A percentile compares a stretch with the other conserved stretches of the same genome.
Evolutionary conservation across 768 basidiomycete species (phyloP).

Genomic region (Lactarius quietus): DNA sequence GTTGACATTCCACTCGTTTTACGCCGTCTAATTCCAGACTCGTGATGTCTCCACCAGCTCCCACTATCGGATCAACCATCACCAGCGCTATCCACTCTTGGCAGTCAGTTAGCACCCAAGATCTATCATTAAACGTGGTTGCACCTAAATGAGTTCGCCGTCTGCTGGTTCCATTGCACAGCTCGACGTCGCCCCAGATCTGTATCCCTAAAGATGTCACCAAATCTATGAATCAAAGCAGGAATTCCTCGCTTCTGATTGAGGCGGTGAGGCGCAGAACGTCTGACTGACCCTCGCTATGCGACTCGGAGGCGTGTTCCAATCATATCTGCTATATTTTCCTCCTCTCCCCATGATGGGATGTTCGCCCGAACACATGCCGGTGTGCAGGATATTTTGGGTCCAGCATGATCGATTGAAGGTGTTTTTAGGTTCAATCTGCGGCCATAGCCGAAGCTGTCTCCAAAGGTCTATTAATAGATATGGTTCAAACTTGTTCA

Average conservation of each 20-base stretch:
- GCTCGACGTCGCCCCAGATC: not conserved
- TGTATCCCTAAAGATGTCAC: not conserved
- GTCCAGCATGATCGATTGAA: too few relatives aligned
- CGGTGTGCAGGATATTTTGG: too few relatives aligned
- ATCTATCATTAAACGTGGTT: not conserved
- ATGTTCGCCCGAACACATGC: not conserved
- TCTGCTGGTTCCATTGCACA: not conserved
- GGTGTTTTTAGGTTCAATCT: not conserved
- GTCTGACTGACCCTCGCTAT: not conserved
- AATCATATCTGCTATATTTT: not conserved
- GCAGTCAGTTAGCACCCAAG: not conserved
- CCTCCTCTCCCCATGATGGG: too few relatives aligned
- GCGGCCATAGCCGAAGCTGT: too few relatives aligned
- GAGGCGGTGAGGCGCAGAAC: too few relatives aligned
- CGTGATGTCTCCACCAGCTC: not conserved
- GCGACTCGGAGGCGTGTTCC: not conserved
- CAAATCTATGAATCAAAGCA: not conserved
- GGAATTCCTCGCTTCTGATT: not conserved
- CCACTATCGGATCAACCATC: not conserved
- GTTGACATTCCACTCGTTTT: too few relatives aligned
- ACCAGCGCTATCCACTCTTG: not conserved
- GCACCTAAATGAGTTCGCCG: not conserved
- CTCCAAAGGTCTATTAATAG: too few relatives aligned
- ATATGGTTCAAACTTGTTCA: too few relatives aligned
- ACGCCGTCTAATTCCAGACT: not conserved